Percentiles rank a stretch among this genome's conserved stretches.
phyloP scores from a whole-genome alignment of 2,329 filamentous ascomycete genomes.

The Fusarium nurragi region DNA sequence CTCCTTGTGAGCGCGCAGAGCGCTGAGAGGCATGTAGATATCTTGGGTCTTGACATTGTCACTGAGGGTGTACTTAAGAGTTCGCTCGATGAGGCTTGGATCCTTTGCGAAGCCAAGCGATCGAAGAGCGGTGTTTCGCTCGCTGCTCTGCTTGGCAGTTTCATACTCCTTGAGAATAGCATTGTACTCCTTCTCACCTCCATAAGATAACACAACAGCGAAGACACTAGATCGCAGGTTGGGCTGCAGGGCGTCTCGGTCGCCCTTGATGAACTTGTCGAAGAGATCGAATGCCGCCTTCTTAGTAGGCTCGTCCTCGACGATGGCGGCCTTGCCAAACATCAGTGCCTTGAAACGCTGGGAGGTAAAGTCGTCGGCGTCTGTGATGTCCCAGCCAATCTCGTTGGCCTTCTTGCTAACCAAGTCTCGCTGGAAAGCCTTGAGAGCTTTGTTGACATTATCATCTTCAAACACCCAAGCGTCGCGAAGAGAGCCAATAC shows the following conservation, averaged over 20 bases:
- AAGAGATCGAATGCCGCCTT: conserved; percentile 91
- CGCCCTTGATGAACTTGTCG: conserved; percentile 80
- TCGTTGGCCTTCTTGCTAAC: conserved; percentile 83
- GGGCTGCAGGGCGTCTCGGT: conserved; percentile 84
- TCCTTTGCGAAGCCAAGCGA: conserved; percentile 81
- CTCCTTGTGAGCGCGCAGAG: conserved; percentile 77
- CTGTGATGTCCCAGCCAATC: conserved; percentile 87
- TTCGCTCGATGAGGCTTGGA: conserved; percentile 82
- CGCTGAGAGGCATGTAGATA: conserved; percentile 86
- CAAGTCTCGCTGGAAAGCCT: conserved; percentile 83
- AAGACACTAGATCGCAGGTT: conserved; percentile 91
- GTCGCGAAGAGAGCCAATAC: conserved; percentile 79
- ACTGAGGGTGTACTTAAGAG: conserved; percentile 77
- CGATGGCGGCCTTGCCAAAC: conserved; percentile 83
- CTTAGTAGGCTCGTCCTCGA: conserved; percentile 81
- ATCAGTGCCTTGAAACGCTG: conserved; percentile 95
- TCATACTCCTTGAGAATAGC: conserved; percentile 44
- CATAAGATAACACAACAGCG: conserved; percentile 82
- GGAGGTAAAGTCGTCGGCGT: conserved; percentile 85
- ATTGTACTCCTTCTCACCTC: conserved; percentile 67
- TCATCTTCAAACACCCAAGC: conserved; percentile 86
- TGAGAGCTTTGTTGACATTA: conserved; percentile 76
- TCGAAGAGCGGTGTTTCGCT: conserved; percentile 91
- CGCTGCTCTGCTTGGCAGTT: conserved; percentile 74
- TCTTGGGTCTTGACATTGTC: conserved; percentile 93